Evolutionary conservation across 1,139 yeast species (phyloP).

Genomic region (Kodamaea suecica): DNA sequence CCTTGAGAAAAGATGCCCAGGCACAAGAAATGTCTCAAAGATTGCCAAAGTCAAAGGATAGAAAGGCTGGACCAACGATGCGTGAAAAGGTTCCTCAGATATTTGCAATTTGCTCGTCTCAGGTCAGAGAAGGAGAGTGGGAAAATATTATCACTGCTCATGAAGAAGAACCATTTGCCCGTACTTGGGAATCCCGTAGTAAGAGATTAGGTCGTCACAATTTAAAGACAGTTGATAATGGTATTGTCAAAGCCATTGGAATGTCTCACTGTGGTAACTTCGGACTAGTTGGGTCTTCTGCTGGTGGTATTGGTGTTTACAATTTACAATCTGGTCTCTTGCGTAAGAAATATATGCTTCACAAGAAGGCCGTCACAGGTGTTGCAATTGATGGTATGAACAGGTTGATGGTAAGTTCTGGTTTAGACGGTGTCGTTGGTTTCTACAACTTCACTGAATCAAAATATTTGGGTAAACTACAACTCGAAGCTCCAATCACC

Average conservation of each 20-base stretch:
- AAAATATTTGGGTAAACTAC: slow-evolving; percentile 63
- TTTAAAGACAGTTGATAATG: slow-evolving; percentile 71
- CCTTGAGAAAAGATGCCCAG: slow-evolving; percentile 93
- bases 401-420: slow-evolving; percentile 78
- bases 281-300: slow-evolving; percentile 86
- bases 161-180: slow-evolving; percentile 76
- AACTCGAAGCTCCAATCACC: slow-evolving; percentile 75
- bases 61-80: slow-evolving; percentile 56
- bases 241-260: slow-evolving; percentile 75
- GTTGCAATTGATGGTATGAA: slow-evolving; percentile 88
- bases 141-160: slow-evolving; percentile 93
- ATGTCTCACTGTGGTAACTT: slow-evolving; percentile 95
- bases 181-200: slow-evolving; percentile 86
- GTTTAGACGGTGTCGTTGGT: slow-evolving; percentile 86
- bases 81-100: slow-evolving; percentile 77
- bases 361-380: slow-evolving; percentile 83
- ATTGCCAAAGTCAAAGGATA: slow-evolving; percentile 49
- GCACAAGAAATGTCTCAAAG: slow-evolving; percentile 91
- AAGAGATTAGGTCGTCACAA: slow-evolving; percentile 78
- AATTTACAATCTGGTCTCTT: slow-evolving; percentile 87
- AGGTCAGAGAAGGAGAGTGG: slow-evolving; percentile 87
- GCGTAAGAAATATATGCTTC: slow-evolving; percentile 65
- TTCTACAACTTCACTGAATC: slow-evolving; percentile 83
- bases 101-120: slow-evolving; percentile 67
- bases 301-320: slow-evolving; percentile 85